Base-by-base conservation (phyloP, 2,329 filamentous ascomycete species). In the Didymellaceae sp. region DNA sequence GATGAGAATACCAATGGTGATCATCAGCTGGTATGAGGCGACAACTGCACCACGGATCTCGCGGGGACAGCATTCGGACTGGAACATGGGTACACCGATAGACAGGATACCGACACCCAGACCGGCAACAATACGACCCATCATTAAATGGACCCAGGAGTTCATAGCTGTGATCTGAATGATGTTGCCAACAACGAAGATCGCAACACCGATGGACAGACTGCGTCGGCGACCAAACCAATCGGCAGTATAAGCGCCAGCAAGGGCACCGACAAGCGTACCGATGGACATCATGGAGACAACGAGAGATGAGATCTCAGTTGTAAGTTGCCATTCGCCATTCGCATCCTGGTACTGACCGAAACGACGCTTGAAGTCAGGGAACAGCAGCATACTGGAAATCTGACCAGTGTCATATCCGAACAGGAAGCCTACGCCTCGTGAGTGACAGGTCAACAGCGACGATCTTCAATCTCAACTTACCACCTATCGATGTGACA, bases 51-150 rank as follows among this genome's bases (percentile, higher is more conserved):
- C 85, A 58, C 85, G 82, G 54, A 87, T 85, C 61, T 84, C 78
- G 14, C 79, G 78, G 4, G 86, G 86, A 1, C 82, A 79, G 43
- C 79, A 84, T 65, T 88, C 86, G 31, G 82, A 82, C 70, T 88
- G 85, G 70, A 85, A 87, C 78, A 88, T 84, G 50, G 86, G 85
- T 2, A 87, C 84, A 26, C 83, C 78, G 25, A 87, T 82, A 7
- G 73, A 75, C 14, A 78, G 65, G n/a, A 70, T 68, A 25, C 75
- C 75, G 28, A 78, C 73, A 34, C 75, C 75, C 7, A 78, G 54
- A 59, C 75, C 75, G 35, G 73, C 73, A 20, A 77, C 65, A 25
- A 75, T 67, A 40, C 75, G 71, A 17, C 75, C 75, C n/a, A 76
- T 61, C 70, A 83, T 84, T 45, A 77, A 68, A 44, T 78, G 75